These are phyloP conservation scores for Salvia splendens DNA, from an alignment of 257 asterid species.

Conservation along the genomic window DNA sequence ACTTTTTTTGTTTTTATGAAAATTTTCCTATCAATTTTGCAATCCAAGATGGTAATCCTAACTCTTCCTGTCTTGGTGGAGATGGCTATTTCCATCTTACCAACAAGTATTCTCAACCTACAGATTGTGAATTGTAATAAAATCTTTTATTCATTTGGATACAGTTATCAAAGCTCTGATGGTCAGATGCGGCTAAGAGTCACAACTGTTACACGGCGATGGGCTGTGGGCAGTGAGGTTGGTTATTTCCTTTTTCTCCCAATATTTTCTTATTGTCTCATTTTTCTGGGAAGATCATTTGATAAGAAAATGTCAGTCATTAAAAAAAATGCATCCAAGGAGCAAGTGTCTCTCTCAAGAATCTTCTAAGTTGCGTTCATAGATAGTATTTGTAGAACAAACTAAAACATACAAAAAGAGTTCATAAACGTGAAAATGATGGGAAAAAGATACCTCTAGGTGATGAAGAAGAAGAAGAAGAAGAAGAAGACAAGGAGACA, in stretches of 20 bases:
- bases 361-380: neutral
- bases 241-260: constrained; percentile 24
- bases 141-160: constrained; percentile 27
- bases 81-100: constrained; percentile 8
- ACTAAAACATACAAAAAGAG: neutral
- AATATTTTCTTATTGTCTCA: constrained; percentile 9
- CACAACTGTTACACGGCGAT: constrained; percentile 81
- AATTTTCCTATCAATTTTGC: constrained; percentile 7
- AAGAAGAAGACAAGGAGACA: neutral
- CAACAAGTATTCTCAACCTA: constrained; percentile 10
- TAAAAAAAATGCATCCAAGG: neutral
- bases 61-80: constrained; percentile 1
- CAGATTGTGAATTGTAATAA: constrained; percentile 18
- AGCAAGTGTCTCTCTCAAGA: neutral
- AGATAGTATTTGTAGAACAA: neutral
- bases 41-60: constrained; percentile 17
- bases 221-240: constrained; percentile 94
- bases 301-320: constrained; percentile 17
- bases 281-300: neutral
- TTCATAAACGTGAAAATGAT: neutral
- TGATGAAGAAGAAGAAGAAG: neutral
- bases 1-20: neutral
- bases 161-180: constrained; percentile 85
- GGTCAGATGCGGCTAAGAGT: constrained; percentile 81
- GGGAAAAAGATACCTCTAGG: neutral